Evolutionary conservation across 2,329 filamentous ascomycete genomes (phyloP), one percentile per base, ranked within the genome.

Genomic region (Calonectria hawksworthii): DNA sequence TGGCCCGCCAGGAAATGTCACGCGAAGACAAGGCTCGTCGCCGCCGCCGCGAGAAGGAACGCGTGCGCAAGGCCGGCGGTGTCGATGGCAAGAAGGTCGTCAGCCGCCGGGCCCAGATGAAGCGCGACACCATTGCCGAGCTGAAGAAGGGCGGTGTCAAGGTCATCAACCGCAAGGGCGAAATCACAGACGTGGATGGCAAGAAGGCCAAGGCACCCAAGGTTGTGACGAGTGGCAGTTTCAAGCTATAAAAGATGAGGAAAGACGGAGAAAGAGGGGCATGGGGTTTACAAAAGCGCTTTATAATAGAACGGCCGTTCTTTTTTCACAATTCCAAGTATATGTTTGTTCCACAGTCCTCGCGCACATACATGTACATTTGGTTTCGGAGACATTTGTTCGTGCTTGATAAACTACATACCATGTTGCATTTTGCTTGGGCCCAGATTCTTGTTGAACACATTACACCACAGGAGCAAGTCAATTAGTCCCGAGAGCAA

Each of bases 131-230:
- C 51, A 83, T 95, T 70, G 91, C 91, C 2, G 91, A 93, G 72
- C 87, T 96, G 82, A 95, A 94, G 88, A 95, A 94, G 90, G 96
- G 95, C 68, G 95, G 95, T 74, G 96, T 98, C 80, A 96, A 94
- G 89, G 91, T 99, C 74, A 97, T 98, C 86, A 96, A 96, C 76
- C 94, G 94, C 86, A 96, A 95, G 88, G 96, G 96, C 68, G 93
- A 96, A 84, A 87, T 98, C 70, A 93, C 93, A 23, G 94, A 98
- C 86, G 90, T 98, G 41, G 93, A 97, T 79, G 96, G 96, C 36
- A 95, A 94, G 82, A 94, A 94, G 87, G 90, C 94, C 54, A 89
- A 89, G 84, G 88, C 86, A 56, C 85, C 84, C 44, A 89, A 87
- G 82, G 83, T 86, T n/a, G 83, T 86, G 52, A 89, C 88, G 65